Evolutionary conservation across 352 stramenopile species (phyloP), one percentile per base, ranked within the genome.

Genomic region (Peronospora belbahrii): DNA sequence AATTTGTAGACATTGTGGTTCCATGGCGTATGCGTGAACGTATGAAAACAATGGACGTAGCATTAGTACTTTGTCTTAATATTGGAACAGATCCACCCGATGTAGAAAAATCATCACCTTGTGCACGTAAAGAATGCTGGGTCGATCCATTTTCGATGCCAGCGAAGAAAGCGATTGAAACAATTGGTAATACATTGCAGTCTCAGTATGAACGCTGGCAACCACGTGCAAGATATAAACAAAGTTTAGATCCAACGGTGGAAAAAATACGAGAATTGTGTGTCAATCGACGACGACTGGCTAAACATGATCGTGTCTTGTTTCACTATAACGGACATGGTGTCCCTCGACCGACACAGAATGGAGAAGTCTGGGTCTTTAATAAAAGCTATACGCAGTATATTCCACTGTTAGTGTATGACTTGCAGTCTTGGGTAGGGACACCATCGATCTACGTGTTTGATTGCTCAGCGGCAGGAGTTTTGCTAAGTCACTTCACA

Each of bases 291-390:
- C 73, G 96, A 18, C 74, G 91, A 38, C 73, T 90, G 38, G 96
- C 95, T 11, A 95, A 95, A 51, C 56, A 83, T 43, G 94, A 98
- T 59, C 76, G 97, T 37, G 82, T 99, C 14, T 58, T 99, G 14
- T 94, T 99, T 46, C 97, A 99, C 72, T 99, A 99, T 79, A 99
- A 99, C 70, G 97, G 97, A 41, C 97, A 99, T 65, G 97, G 97
- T 31, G 97, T 99, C 14, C 97, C 97, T 22, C 66, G 90, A n/a
- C 95, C 89, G 15, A 99, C 96, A 6, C 67, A 76, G 8, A 97
- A 98, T 65, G 96, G 97, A 28, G 96, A 99, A 60, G 92, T 99
- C 42, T 99, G 97, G 97, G 89, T 99, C 15, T 99, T 99, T 65
- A 98, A 99, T 74, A 97, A 97, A 71, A 96, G 94, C 62, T 98